Evolutionary conservation across 345 rosid genomes (phyloP).

Genomic region (sweet orange (Citrus sinensis)): DVS_A1.0 CM039169.1:33150001-33150500

Average conservation of each 20-base stretch:
- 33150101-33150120: constrained; percentile 5
- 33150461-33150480: not conserved
- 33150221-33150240: constrained; percentile 56
- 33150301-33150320: not conserved
- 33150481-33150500: not conserved
- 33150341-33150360: not conserved
- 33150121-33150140: constrained; percentile 44
- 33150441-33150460: no score
- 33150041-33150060: not conserved
- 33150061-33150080: not conserved
- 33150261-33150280: constrained; percentile 56
- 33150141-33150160: constrained; percentile 87
- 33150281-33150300: constrained; percentile 47
- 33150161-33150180: constrained; percentile 32
- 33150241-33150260: constrained; percentile 61
- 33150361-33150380: no score
- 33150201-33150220: constrained; percentile 68
- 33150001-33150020: not conserved
- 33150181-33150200: constrained; percentile 44
- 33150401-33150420: no score
- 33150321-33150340: not conserved
- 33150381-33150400: no score
- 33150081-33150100: not conserved
- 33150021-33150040: not conserved
- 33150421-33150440: no score